A percentile compares a stretch with the other conserved stretches of the same genome.
Evolutionary conservation across 306 rosid genomes (phyloP).

Genomic region (Vicia sativa): DNA sequence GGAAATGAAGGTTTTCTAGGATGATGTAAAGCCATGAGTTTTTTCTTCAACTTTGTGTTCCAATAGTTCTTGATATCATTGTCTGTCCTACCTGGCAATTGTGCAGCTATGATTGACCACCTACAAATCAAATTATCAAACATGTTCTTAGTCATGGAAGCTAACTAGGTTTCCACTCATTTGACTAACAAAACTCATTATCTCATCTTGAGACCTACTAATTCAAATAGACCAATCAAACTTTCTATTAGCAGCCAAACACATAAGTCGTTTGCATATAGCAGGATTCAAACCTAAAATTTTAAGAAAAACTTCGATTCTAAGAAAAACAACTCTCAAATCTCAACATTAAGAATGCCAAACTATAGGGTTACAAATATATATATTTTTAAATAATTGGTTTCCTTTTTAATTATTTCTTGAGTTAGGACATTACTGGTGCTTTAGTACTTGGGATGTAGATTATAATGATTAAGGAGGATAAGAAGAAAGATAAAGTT

Average conservation of each 20-base stretch:
- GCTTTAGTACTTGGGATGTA: slow-evolving; percentile 7
- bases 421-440: slow-evolving; percentile 30
- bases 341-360: too few relatives aligned
- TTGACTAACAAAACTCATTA: neutral
- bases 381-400: too few relatives aligned
- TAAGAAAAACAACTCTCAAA: too few relatives aligned
- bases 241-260: too few relatives aligned
- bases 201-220: too few relatives aligned
- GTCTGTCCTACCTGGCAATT: slow-evolving; percentile 94
- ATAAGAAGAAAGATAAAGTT: neutral
- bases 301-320: too few relatives aligned
- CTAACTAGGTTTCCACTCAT: slow-evolving; percentile 19
- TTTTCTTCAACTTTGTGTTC: slow-evolving; percentile 98
- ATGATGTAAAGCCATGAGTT: slow-evolving; percentile 63
- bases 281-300: too few relatives aligned
- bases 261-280: too few relatives aligned
- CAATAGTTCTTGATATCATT: slow-evolving; percentile 98
- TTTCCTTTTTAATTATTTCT: slow-evolving; percentile 26
- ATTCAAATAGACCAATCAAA: too few relatives aligned
- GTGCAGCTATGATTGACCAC: slow-evolving; percentile 99
- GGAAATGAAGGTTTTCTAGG: slow-evolving; percentile 48
- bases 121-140: slow-evolving; percentile 40
- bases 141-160: neutral
- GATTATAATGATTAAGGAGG: slow-evolving; percentile 16
- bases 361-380: too few relatives aligned